Conservation (phyloP, 1,139 yeast genomes). For the Diutina catenulata region DNA sequence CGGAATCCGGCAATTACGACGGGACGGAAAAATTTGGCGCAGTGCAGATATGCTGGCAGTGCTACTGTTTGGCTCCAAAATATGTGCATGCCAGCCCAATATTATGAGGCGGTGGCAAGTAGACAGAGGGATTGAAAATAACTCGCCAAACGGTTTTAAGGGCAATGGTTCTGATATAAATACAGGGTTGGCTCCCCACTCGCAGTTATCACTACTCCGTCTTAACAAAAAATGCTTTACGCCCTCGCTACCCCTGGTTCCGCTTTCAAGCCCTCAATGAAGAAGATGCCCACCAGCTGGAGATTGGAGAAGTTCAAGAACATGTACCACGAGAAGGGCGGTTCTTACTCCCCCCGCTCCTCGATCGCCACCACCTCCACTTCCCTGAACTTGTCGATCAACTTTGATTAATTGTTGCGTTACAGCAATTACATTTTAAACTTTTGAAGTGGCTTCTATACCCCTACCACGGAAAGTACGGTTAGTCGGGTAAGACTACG, state of each 20-base stretch:
- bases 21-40: too few species aligned
- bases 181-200: neutral
- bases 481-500: too few species aligned
- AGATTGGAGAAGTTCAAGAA: slow-evolving; percentile 26
- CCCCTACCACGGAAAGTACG: too few species aligned
- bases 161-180: neutral
- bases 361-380: neutral
- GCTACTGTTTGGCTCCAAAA: too few species aligned
- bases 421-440: too few species aligned
- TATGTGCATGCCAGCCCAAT: too few species aligned
- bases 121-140: neutral
- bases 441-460: too few species aligned
- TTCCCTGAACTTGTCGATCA: neutral
- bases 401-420: neutral
- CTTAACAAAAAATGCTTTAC: slow-evolving; percentile 19
- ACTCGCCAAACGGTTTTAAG: too few species aligned
- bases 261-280: slow-evolving; percentile 28
- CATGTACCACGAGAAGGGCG: slow-evolving; percentile 9
- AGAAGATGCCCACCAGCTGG: slow-evolving; percentile 24
- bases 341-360: slow-evolving; percentile 4
- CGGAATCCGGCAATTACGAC: too few species aligned
- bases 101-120: too few species aligned
- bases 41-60: too few species aligned
- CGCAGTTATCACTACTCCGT: neutral
- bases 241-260: slow-evolving; percentile 31